These are phyloP conservation scores for Fusarium camptoceras DNA, from an alignment of 2,329 filamentous ascomycete genomes.

Conservation along the genomic window DNA sequence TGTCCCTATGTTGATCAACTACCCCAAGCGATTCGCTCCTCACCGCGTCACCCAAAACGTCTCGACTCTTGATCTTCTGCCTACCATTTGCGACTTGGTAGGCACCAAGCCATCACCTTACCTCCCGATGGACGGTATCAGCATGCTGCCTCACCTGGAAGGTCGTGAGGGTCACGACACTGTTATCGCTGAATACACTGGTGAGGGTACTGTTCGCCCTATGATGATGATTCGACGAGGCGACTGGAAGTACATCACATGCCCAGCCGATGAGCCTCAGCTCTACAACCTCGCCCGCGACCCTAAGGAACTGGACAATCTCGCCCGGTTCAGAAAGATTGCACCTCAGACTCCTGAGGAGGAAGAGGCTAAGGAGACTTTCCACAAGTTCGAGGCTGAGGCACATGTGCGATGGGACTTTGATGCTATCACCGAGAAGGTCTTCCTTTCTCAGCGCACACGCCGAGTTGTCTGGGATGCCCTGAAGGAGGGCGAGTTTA, in stretches of 20 bases:
- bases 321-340: slow-evolving; percentile 63
- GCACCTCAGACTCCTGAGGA: slow-evolving; percentile 57
- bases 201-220: slow-evolving; percentile 88
- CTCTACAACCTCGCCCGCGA: slow-evolving; percentile 84
- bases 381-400: slow-evolving; percentile 78
- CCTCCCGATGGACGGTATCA: slow-evolving; percentile 88
- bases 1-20: slow-evolving; percentile 86
- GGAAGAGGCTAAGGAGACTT: slow-evolving; percentile 60
- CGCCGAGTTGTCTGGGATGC: slow-evolving; percentile 84
- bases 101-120: slow-evolving; percentile 75
- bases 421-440: slow-evolving; percentile 77
- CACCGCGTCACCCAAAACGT: slow-evolving; percentile 86
- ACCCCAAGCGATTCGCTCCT: slow-evolving; percentile 79
- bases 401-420: slow-evolving; percentile 84
- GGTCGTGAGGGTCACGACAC: slow-evolving; percentile 78
- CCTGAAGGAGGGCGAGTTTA: slow-evolving; percentile 79
- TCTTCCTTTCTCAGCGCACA: slow-evolving; percentile 81
- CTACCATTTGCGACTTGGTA: slow-evolving; percentile 86
- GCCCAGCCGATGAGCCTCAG: slow-evolving; percentile 84
- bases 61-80: slow-evolving; percentile 89
- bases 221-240: slow-evolving; percentile 95
- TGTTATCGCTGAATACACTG: slow-evolving; percentile 95
- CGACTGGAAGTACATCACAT: slow-evolving; percentile 90
- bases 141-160: slow-evolving; percentile 81
- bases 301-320: slow-evolving; percentile 80